A percentile compares a stretch with the other conserved stretches of the same genome.
phyloP scores from a whole-genome alignment of 306 rosid genomes.

The Cucurbita ficifolia region DNA sequence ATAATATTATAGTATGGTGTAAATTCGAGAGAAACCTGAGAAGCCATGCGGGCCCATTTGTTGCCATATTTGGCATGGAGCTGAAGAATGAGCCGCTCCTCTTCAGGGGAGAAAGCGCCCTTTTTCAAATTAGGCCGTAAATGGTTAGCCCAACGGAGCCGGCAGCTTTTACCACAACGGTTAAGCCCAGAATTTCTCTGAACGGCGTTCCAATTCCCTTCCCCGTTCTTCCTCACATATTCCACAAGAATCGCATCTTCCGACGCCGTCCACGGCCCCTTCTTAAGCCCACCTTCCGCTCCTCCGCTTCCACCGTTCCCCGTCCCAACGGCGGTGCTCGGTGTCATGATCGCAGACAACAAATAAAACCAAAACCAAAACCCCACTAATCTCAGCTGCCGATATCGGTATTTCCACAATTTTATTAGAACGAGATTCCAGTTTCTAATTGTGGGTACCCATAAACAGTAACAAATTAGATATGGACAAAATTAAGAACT shows the following conservation, averaged over 20 bases:
- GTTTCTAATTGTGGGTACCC: background rate
- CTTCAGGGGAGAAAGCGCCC: conserved; percentile 58
- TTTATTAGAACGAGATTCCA: background rate
- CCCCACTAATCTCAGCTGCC: background rate
- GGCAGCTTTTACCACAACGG: conserved; percentile 86
- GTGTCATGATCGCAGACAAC: background rate
- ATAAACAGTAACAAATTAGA: background rate
- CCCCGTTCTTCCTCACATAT: conserved; percentile 72
- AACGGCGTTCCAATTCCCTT: conserved; percentile 83
- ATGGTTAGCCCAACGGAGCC: conserved; percentile 95
- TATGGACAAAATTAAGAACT: too few relatives aligned
- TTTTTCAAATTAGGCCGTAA: conserved; percentile 70
- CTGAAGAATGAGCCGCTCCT: conserved; percentile 61
- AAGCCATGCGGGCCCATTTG: conserved; percentile 98
- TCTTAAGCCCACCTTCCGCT: conserved; percentile 29
- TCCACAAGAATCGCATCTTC: conserved; percentile 66
- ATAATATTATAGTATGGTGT: too few relatives aligned
- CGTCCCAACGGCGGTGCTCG: background rate
- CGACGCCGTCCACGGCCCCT: conserved; percentile 79
- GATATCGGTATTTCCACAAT: background rate
- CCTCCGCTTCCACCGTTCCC: conserved; percentile 11
- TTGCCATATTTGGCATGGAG: conserved; percentile 74
- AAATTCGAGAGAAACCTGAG: conserved; percentile 28
- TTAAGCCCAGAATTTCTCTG: conserved; percentile 53
- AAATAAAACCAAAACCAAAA: background rate